Evolutionary conservation across 495 filamentous ascomycete species (phyloP).

Genomic region (Hypoxylon lenormandii): DNA sequence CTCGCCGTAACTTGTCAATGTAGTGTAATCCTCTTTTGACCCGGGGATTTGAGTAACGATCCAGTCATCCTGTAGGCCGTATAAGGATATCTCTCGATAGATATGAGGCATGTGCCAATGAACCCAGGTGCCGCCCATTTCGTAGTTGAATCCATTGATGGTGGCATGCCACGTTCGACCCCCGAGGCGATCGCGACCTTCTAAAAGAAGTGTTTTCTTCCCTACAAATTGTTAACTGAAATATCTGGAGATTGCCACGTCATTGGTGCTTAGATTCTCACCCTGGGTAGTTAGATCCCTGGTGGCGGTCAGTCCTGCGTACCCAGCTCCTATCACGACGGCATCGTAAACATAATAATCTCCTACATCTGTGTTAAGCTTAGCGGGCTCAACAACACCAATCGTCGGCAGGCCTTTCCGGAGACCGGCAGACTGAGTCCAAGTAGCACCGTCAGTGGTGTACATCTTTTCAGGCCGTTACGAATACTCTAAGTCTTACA

Average conservation of each 20-base stretch:
- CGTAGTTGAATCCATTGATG: constrained; percentile 41
- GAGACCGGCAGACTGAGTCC: no score
- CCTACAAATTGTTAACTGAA: constrained; percentile 8
- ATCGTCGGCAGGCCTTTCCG: no score
- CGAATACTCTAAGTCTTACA: no score
- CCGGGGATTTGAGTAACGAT: constrained; percentile 1
- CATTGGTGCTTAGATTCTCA: not conserved
- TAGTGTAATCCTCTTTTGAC: not conserved
- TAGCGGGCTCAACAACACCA: constrained; percentile 1
- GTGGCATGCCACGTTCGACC: constrained; percentile 52
- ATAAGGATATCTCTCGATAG: constrained; percentile 41
- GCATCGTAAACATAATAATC: constrained; percentile 31
- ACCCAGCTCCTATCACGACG: constrained; percentile 50
- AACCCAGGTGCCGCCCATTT: constrained; percentile 57
- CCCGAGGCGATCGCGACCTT: constrained; percentile 56
- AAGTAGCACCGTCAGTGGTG: no score
- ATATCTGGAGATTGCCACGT: no score
- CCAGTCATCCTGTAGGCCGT: constrained; percentile 35
- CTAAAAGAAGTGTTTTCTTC: constrained; percentile 50
- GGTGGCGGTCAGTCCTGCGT: constrained; percentile 46
- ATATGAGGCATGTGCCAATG: constrained; percentile 31
- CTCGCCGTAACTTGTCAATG: no score
- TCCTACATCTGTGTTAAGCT: not conserved
- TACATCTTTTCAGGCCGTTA: no score
- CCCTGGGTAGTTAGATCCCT: constrained; percentile 41